Percentiles rank a stretch among this genome's conserved stretches.
Evolutionary conservation across 371 early-diverging fungal genomes (phyloP).

Genomic region (Mucor circinelloides): DNA sequence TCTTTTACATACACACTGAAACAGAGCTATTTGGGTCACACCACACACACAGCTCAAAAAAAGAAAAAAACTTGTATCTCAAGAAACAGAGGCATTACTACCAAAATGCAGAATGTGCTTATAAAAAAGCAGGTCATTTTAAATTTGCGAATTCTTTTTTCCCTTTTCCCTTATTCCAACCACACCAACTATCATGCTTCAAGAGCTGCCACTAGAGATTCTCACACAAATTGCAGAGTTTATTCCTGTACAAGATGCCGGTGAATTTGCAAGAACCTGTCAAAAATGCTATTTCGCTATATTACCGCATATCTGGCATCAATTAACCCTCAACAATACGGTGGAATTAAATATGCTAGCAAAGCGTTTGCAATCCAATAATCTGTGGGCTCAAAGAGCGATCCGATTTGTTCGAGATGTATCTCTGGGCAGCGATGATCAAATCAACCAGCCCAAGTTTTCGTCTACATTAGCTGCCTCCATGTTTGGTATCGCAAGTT

Average conservation of each 20-base stretch:
- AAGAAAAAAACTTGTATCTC: too few relatives aligned
- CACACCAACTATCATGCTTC: conserved; percentile 7
- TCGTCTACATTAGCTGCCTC: conserved; percentile 11
- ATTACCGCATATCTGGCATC: conserved; percentile 27
- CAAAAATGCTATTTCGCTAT: conserved; percentile 25
- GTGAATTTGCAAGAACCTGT: conserved; percentile 28
- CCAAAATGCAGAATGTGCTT: too few relatives aligned
- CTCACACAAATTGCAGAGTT: conserved; percentile 21
- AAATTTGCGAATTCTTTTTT: neutral
- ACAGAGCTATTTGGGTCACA: neutral
- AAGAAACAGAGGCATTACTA: neutral
- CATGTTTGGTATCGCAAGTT: conserved; percentile 19
- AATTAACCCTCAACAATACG: conserved; percentile 12
- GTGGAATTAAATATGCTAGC: conserved; percentile 12
- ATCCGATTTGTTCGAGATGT: conserved; percentile 20
- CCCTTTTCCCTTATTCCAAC: neutral
- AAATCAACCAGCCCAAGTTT: neutral
- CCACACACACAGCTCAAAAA: neutral
- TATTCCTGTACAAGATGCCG: conserved; percentile 10
- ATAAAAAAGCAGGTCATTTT: conserved; percentile 9
- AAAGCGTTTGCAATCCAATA: conserved; percentile 11
- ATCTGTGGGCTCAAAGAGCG: conserved; percentile 22
- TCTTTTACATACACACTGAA: neutral
- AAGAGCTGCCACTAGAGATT: conserved; percentile 30
- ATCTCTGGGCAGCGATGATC: conserved; percentile 1